Conservation (phyloP, 2,329 filamentous ascomycete genomes). For the Botrytis deweyae region DNA sequence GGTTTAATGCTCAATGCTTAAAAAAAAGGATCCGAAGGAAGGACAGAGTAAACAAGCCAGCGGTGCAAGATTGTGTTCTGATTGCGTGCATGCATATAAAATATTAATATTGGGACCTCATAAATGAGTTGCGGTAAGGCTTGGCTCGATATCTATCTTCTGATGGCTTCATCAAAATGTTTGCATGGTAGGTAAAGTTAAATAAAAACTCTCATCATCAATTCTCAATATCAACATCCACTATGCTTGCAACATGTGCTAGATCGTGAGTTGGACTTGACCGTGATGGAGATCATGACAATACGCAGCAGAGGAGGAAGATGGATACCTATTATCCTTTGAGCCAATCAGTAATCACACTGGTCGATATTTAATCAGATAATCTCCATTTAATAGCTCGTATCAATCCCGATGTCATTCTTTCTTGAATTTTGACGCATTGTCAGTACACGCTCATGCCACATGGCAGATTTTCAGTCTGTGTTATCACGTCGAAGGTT, state of each 20-base stretch:
- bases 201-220: neutral
- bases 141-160: neutral
- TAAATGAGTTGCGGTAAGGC: no score
- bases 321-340: neutral
- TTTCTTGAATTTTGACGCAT: neutral
- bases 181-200: neutral
- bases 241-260: slow-evolving; percentile 2
- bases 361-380: neutral
- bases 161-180: slow-evolving; percentile 16
- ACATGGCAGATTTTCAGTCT: slow-evolving; percentile 11
- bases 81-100: slow-evolving; percentile 7
- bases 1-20: slow-evolving; percentile 5
- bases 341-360: neutral
- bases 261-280: neutral
- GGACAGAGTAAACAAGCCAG: neutral
- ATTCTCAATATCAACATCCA: neutral
- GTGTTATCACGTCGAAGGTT: slow-evolving; percentile 7
- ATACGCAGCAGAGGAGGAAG: neutral
- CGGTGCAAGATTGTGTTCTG: neutral
- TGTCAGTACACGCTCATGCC: slow-evolving; percentile 1
- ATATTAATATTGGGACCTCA: slow-evolving; percentile 3
- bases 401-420: neutral
- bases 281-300: neutral
- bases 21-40: slow-evolving; percentile 4
- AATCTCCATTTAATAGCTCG: neutral